Base-by-base conservation (phyloP, 1,139 yeast species). In the Kodamaea fungicola region DNA sequence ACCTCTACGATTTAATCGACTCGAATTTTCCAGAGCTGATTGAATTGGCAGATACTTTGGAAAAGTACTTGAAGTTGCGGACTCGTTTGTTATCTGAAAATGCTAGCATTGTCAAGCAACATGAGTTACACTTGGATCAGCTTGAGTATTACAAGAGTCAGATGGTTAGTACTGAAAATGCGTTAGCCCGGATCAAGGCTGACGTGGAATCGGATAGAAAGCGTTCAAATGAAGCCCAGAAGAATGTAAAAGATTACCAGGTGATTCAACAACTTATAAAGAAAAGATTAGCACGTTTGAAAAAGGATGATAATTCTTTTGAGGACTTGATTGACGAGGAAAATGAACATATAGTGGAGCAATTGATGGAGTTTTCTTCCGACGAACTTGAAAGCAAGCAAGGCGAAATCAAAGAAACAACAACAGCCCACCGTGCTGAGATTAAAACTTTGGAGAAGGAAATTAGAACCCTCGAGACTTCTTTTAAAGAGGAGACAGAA, bases 11-110 rank as follows among this genome's bases (percentile, higher is more conserved):
- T n/a, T 60, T 76, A 16, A 68, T 87, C 16, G 97, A 90, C 33
- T 67, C 71, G 13, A 78, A 77, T 44, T 83, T 83, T 57, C 96
- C 97, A 0, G 97, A 88, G 46, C 76, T 95, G 8, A 72, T 90
- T 4, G 80, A 74, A 37, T 68, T 89, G 41, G 85, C 96, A 1
- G 71, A 68, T 40, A 70, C 74, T 8, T 65, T 80, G 31, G 74
- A 67, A 44, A 71, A 65, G 42, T 85, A 79, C 55, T 64, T 80
- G 31, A 64, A 66, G 23, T 60, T 68, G 37, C 63, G 86, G 41
- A 65, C 60, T 16, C 51, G 60, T 6, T 60, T 62, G 27, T 45
- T 68, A 25, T 57, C 59, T 21, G 61, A 57, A 23, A 60, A 70
- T 30, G 63, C 60, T 24, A 50, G 45, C 12, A 44, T 57, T 16